phyloP scores from a whole-genome alignment of 2,329 filamentous ascomycete genomes.

The Blastomyces parvus region DNA sequence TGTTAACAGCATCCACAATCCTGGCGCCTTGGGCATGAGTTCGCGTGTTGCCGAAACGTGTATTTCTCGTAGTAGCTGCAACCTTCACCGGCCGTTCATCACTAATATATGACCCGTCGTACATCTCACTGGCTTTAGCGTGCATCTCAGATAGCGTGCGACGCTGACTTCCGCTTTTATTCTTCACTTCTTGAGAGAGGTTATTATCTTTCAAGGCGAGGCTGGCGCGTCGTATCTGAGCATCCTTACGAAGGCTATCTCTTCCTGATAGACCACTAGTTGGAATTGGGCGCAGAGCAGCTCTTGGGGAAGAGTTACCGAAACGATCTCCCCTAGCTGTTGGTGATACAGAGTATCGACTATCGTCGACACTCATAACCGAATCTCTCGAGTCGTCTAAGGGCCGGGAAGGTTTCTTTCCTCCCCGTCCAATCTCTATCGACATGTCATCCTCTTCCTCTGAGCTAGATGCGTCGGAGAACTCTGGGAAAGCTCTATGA shows the following conservation, averaged over 20 bases:
- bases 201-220: conserved; percentile 34
- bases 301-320: conserved; percentile 26
- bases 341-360: conserved; percentile 33
- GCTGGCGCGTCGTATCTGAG: conserved; percentile 32
- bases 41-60: conserved; percentile 44
- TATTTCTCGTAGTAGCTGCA: conserved; percentile 40
- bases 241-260: conserved; percentile 34
- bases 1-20: conserved; percentile 31
- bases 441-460: conserved; percentile 42
- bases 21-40: conserved; percentile 35
- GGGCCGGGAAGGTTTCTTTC: conserved; percentile 28
- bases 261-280: conserved; percentile 20
- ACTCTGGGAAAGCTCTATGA: conserved; percentile 40
- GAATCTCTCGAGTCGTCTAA: conserved; percentile 44
- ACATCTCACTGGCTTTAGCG: conserved; percentile 43
- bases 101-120: conserved; percentile 43
- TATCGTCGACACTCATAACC: conserved; percentile 41
- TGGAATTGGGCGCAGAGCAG: conserved; percentile 22
- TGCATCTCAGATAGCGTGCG: conserved; percentile 49
- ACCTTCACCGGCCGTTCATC: conserved; percentile 41
- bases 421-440: conserved; percentile 49
- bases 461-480: conserved; percentile 35
- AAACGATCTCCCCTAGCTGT: conserved; percentile 22
- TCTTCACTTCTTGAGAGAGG: conserved; percentile 30
- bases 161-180: conserved; percentile 32